Conservation (phyloP, 164 flowering plant genomes). For the Vitis amurensis region DNA sequence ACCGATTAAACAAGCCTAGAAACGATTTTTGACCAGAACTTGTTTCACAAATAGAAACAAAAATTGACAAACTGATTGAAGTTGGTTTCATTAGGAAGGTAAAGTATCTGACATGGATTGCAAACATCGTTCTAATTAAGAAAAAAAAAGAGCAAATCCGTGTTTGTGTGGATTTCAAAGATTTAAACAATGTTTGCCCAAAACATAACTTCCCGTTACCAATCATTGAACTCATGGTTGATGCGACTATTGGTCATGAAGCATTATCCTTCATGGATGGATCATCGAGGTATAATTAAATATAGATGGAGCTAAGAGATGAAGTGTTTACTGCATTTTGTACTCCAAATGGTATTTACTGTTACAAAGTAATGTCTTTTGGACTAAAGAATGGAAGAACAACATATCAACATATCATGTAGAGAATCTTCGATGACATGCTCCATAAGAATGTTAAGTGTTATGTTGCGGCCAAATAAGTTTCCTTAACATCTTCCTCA, state of each 20-base stretch:
- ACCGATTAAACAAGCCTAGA: background rate
- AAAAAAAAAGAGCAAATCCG: slow-evolving; percentile 15
- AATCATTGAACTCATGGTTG: slow-evolving; percentile 12
- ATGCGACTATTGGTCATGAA: slow-evolving; percentile 7
- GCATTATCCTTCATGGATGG: slow-evolving; percentile 11
- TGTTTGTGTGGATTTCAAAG: slow-evolving; percentile 5
- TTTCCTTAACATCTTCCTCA: no score
- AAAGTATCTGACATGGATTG: slow-evolving; percentile 5
- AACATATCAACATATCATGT: no score
- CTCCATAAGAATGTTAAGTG: no score
- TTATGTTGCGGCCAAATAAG: no score
- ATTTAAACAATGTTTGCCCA: slow-evolving; percentile 15
- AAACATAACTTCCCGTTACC: slow-evolving; percentile 14
- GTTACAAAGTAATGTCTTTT: no score
- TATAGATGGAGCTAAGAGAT: background rate
- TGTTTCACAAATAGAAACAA: no score
- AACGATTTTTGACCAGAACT: no score
- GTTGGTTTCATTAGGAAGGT: slow-evolving; percentile 15
- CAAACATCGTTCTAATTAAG: slow-evolving; percentile 6
- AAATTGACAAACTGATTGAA: no score
- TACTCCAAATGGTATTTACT: no score
- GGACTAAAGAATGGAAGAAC: no score
- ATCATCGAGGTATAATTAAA: background rate
- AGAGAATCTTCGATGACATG: no score
- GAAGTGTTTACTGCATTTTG: background rate